Base-by-base conservation (phyloP, 169 alveolate genomes). In the Cryptosporidium sp. region DNA sequence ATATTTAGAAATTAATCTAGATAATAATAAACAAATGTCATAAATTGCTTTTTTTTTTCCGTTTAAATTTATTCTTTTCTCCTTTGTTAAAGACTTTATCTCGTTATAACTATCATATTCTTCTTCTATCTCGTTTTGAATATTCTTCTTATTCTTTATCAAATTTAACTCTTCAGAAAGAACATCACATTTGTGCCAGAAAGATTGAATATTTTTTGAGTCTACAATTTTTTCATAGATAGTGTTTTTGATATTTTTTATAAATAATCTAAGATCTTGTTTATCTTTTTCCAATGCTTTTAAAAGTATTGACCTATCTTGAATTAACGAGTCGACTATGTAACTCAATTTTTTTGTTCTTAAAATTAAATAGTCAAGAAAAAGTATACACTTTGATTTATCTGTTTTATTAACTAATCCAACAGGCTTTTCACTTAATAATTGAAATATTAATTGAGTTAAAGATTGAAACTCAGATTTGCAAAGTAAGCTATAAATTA, bases 181-280 rank as follows among this genome's bases (percentile, higher is more conserved):
- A 80, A 48, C 1, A 45, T 80, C 89, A 62, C 89, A 80, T 62
- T 42, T 80, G 48, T 48, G 29, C 89, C 89, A 80, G 3, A 51
- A 65, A 26, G 67, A 65, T 31, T 80, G 73, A 26, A 80, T 62
- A 65, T 31, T 23, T 9, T 67, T 62, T 12, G 58, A 44, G 5
- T 80, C 45, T 3, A 67, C 39, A 5, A 80, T 39, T 7, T 62
- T 51, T 12, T 80, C 75, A 16, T 56, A 26, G n/a, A 62, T 26
- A 12, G 18, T 35, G 21, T 48, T 35, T 37, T 35, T 53, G 1
- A 44, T 23, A 0, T 65, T 80, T 31, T 21, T 39, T 21, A 39
- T n/a, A 29, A 3, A 8, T 8, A 39, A 45, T 62, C 21, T 21
- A 9, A 26, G 4, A 5, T 12, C 16, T 42, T 37, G 31, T 26